Evolutionary conservation across 441 rosid species (phyloP), one percentile per base, ranked within the genome.

Genomic region (Erysimum pusillum): DNA sequence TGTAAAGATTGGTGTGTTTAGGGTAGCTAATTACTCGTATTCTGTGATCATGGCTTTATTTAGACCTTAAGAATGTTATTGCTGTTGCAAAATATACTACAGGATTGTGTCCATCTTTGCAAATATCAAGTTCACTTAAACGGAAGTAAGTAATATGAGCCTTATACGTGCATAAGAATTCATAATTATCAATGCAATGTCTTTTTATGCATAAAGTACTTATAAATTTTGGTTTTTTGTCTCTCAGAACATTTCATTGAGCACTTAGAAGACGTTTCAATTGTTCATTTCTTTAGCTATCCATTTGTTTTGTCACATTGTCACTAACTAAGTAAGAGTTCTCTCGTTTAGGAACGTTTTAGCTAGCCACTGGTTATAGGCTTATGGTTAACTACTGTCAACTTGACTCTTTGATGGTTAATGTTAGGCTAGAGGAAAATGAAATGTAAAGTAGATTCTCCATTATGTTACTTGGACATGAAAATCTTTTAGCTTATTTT

Each of bases 391-490:
- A 36, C 28, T 17, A 38, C n/a, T 6, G 48, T 38, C 65, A 38
- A 28, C 57, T 17, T 4, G 11, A 31, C 56, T 46, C 56, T 46
- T 9, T 46, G 17, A 0, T 62, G 20, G 58, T 65, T 48, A 12
- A 17, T 34, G 44, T 65, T 6, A 32, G 5, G 57, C n/a, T 46
- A 65, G 10, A 31, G 41, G 69, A 34, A 10, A 18, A 64, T n/a
- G 28, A 31, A 64, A 15, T 32, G 17, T 15, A 32, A 31, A 65
- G 17, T 18, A 67, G 48, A 67, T 67, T 67, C 20, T 67, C 12
- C 14, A 35, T 34, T 8, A 49, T 49, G 62, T 39, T 42, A n/a
- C 62, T 14, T 25, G 62, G 51, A 53, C 72, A 67, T 67, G 51
- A 53, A 28, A 9, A 53, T 38, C 62, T 36, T 25, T 67, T 38